These are phyloP conservation scores for Pulveroboletus frians DNA, from an alignment of 768 basidiomycete genomes.

Conservation along the genomic window DNA sequence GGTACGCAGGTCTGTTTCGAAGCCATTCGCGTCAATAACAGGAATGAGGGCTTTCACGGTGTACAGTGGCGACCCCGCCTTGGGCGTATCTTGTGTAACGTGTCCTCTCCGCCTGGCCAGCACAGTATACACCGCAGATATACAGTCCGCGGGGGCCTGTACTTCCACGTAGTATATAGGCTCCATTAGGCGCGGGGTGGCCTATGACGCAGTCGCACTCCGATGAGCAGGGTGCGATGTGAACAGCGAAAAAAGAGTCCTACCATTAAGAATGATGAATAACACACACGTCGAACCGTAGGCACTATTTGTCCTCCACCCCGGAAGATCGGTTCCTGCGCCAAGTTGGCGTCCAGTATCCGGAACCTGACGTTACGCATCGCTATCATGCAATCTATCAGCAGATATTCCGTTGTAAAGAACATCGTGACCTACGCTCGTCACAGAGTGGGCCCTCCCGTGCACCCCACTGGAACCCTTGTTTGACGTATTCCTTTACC, in stretches of 20 bases:
- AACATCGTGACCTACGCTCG: slow-evolving; percentile 72
- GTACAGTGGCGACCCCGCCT: slow-evolving; percentile 95
- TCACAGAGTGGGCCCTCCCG: slow-evolving; percentile 97
- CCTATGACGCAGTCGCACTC: slow-evolving; percentile 41
- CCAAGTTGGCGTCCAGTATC: slow-evolving; percentile 84
- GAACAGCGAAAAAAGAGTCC: slow-evolving; percentile 26
- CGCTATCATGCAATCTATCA: slow-evolving; percentile 43
- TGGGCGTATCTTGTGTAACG: slow-evolving; percentile 96
- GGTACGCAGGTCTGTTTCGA: slow-evolving; percentile 95
- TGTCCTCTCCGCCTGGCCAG: slow-evolving; percentile 98
- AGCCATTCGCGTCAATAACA: slow-evolving; percentile 97
- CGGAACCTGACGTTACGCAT: slow-evolving; percentile 99
- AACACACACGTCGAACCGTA: slow-evolving; percentile 97
- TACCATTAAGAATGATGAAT: slow-evolving; percentile 98
- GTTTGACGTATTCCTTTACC: slow-evolving; percentile 93
- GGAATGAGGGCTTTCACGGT: slow-evolving; percentile 98
- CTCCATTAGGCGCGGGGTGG: slow-evolving; percentile 92
- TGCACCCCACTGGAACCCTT: slow-evolving; percentile 99
- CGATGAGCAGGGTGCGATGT: background rate
- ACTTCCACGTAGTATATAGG: slow-evolving; percentile 99
- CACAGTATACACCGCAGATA: slow-evolving; percentile 97
- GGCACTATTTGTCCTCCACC: slow-evolving; percentile 99
- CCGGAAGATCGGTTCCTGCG: slow-evolving; percentile 94
- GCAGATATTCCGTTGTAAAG: background rate
- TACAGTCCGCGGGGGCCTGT: slow-evolving; percentile 98